phyloP scores from a whole-genome alignment of 441 rosid genomes.

The Breynia disticha region DNA sequence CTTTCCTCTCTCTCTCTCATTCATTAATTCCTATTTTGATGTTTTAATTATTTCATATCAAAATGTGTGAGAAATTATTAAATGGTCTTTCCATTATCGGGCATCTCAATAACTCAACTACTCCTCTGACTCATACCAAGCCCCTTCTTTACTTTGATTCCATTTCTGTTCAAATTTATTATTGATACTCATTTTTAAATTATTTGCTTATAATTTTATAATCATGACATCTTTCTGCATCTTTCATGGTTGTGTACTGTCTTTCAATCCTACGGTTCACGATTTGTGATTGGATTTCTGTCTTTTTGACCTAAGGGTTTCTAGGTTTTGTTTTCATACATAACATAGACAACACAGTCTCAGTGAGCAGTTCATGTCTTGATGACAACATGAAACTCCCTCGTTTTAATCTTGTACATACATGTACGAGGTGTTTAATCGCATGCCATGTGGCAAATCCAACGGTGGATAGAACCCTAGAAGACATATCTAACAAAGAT shows the following conservation, averaged over 20 bases:
- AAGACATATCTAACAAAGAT: too few relatives aligned
- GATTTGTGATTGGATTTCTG: constrained; percentile 14
- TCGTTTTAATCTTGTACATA: neutral
- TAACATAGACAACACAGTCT: constrained; percentile 12
- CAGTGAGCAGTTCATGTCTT: neutral
- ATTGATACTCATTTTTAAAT: constrained; percentile 20
- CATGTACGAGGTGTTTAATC: constrained; percentile 25
- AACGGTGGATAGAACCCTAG: constrained; percentile 20
- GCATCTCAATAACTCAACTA: constrained; percentile 78
- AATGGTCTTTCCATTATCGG: constrained; percentile 50
- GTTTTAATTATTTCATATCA: too few relatives aligned
- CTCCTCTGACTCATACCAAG: constrained; percentile 72
- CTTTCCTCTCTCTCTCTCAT: too few relatives aligned
- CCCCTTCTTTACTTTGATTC: constrained; percentile 24
- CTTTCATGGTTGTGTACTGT: constrained; percentile 6
- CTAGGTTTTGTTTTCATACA: too few relatives aligned
- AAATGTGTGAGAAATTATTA: constrained; percentile 11
- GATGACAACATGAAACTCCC: constrained; percentile 30
- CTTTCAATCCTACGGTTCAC: constrained; percentile 26
- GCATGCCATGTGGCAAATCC: constrained; percentile 10
- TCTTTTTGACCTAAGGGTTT: constrained; percentile 1
- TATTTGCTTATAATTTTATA: constrained; percentile 6
- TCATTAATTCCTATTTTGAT: neutral
- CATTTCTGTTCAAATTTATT: constrained; percentile 49
- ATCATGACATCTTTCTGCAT: neutral